Evolutionary conservation across 176 grass and related monocot genomes (phyloP).

Genomic region (Rhynchospora breviuscula): DNA sequence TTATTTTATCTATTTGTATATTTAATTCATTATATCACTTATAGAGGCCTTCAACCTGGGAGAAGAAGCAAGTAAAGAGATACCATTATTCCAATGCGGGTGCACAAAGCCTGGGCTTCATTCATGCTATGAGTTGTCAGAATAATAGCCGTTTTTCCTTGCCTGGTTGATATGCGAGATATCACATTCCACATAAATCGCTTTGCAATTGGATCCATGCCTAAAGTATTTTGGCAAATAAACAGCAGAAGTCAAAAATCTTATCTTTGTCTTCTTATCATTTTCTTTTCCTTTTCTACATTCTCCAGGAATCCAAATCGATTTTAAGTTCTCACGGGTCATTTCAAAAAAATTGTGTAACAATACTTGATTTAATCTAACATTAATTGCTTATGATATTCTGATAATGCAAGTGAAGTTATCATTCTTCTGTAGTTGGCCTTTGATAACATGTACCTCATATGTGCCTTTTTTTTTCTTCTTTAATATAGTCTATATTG

Average conservation of each 20-base stretch:
- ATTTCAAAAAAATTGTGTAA: background rate
- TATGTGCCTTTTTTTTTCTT: no score
- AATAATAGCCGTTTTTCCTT: constrained; percentile 46
- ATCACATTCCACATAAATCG: constrained; percentile 56
- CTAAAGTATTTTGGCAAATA: constrained; percentile 15
- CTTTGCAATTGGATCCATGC: constrained; percentile 52
- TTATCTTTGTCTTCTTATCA: background rate
- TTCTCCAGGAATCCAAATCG: background rate
- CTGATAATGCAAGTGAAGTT: background rate
- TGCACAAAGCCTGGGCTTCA: constrained; percentile 48
- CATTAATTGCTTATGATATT: background rate
- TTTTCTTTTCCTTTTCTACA: background rate
- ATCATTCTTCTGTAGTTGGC: no score
- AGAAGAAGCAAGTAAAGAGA: background rate
- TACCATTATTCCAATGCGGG: constrained; percentile 51
- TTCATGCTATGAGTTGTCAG: constrained; percentile 56
- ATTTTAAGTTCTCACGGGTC: background rate
- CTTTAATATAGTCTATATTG: no score
- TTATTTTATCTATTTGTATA: background rate
- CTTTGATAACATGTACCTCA: no score
- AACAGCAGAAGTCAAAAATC: background rate
- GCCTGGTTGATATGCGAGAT: constrained; percentile 43
- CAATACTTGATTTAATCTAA: background rate
- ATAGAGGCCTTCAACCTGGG: background rate
- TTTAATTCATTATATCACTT: no score